Evolutionary conservation across 768 basidiomycete species (phyloP).

Genomic region (Phaeotremella skinneri): DNA sequence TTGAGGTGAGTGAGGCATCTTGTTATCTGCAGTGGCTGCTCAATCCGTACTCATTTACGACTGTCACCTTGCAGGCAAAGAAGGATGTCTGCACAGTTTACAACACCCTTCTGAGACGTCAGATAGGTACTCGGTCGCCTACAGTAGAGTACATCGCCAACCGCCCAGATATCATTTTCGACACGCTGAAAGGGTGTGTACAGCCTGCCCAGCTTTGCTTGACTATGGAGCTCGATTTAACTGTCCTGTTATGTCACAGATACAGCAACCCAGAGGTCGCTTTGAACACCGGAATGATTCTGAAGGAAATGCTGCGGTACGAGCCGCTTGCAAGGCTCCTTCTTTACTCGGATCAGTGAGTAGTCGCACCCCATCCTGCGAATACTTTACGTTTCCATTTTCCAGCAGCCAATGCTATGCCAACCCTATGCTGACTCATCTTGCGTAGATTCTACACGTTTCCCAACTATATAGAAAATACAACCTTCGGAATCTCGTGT

Average conservation of each 20-base stretch:
- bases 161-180: slow-evolving; percentile 72
- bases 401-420: background rate
- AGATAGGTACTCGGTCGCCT: slow-evolving; percentile 91
- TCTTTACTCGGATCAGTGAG: slow-evolving; percentile 89
- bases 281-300: slow-evolving; percentile 95
- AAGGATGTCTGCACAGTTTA: slow-evolving; percentile 57
- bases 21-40: background rate
- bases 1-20: slow-evolving; percentile 66
- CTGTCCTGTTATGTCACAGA: slow-evolving; percentile 46
- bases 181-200: slow-evolving; percentile 67
- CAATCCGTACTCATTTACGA: slow-evolving; percentile 8
- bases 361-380: slow-evolving; percentile 19
- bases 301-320: slow-evolving; percentile 93
- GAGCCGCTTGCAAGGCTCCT: slow-evolving; percentile 86
- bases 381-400: background rate
- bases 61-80: slow-evolving; percentile 50
- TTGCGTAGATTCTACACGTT: slow-evolving; percentile 83
- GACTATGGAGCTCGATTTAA: background rate
- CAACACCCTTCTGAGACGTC: slow-evolving; percentile 60
- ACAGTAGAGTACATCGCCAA: slow-evolving; percentile 87
- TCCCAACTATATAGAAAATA: slow-evolving; percentile 93
- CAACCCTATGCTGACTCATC: background rate
- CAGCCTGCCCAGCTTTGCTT: background rate
- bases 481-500: slow-evolving; percentile 96
- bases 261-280: slow-evolving; percentile 96